These are phyloP conservation scores for Picea mariana DNA, from an alignment of 83 land plant species.

Conservation along the genomic window DNA sequence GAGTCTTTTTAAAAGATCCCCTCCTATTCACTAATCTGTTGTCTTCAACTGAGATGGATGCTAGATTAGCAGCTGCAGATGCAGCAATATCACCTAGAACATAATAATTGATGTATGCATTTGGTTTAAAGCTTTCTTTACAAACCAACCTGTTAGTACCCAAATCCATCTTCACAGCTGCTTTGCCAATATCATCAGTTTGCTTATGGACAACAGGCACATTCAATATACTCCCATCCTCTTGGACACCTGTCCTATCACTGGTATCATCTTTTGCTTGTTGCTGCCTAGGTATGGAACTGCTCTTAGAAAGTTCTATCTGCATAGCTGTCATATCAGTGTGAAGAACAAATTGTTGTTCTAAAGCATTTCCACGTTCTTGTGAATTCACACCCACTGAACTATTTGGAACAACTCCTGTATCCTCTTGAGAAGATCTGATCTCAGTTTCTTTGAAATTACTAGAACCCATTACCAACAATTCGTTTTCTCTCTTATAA, in stretches of 20 bases:
- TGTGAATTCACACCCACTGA: background rate
- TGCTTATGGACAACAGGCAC: slow-evolving; percentile 14
- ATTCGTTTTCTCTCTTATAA: background rate
- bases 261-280: background rate
- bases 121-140: slow-evolving; percentile 29
- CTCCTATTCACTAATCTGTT: slow-evolving; percentile 21
- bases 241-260: background rate
- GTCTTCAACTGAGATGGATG: slow-evolving; percentile 44
- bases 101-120: slow-evolving; percentile 62
- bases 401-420: background rate
- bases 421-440: background rate
- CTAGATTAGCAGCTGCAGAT: slow-evolving; percentile 74
- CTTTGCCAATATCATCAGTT: slow-evolving; percentile 12
- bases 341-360: slow-evolving; percentile 1
- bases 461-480: background rate
- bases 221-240: background rate
- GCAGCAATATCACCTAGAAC: slow-evolving; percentile 76
- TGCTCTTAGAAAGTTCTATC: background rate
- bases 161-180: slow-evolving; percentile 19
- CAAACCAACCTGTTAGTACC: slow-evolving; percentile 10
- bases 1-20: slow-evolving; percentile 27
- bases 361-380: background rate
- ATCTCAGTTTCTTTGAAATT: background rate
- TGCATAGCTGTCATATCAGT: background rate
- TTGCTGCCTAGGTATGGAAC: background rate